A percentile compares a stretch with the other conserved stretches of the same genome.
Evolutionary conservation across 2,329 filamentous ascomycete species (phyloP).

Genomic region (Epichloe gansuensis): DNA sequence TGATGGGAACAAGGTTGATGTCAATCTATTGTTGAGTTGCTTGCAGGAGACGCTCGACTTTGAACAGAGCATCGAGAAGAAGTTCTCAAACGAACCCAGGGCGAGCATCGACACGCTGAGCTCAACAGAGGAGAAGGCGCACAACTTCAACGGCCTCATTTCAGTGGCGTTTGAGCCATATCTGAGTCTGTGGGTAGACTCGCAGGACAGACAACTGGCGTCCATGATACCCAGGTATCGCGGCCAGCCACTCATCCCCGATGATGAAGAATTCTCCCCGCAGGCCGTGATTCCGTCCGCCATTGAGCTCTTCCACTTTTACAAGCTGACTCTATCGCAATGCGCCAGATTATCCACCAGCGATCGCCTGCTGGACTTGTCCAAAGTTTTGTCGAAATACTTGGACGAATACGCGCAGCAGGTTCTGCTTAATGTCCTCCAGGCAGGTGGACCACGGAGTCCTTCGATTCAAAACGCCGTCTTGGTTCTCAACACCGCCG

Average conservation of each 20-base stretch:
- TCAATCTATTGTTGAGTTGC: conserved; percentile 78
- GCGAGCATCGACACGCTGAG: conserved; percentile 83
- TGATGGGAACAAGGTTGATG: conserved; percentile 72
- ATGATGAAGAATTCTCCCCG: conserved; percentile 84
- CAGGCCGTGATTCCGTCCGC: conserved; percentile 87
- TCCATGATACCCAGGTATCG: conserved; percentile 80
- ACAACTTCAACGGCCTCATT: conserved; percentile 78
- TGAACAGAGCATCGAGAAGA: conserved; percentile 78
- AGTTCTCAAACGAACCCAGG: conserved; percentile 62
- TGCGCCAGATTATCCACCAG: conserved; percentile 93
- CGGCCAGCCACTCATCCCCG: conserved; percentile 63
- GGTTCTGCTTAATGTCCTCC: conserved; percentile 63
- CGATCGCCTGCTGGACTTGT: conserved; percentile 72
- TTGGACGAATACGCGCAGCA: conserved; percentile 92
- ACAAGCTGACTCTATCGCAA: conserved; percentile 82
- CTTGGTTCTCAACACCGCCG: conserved; percentile 86
- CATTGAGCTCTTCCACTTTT: conserved; percentile 95
- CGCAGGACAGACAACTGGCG: conserved; percentile 81
- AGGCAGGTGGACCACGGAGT: conserved; percentile 39
- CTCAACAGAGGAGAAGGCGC: conserved; percentile 62
- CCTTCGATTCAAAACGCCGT: conserved; percentile 62
- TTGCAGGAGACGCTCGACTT: conserved; percentile 95
- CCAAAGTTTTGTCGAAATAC: conserved; percentile 79
- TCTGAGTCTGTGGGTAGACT: conserved; percentile 91
- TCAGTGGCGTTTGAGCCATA: conserved; percentile 97